Percentiles rank a stretch among this genome's conserved stretches.
Conservation (phyloP, 495 filamentous ascomycete genomes). For the Letharia columbiana region DNA sequence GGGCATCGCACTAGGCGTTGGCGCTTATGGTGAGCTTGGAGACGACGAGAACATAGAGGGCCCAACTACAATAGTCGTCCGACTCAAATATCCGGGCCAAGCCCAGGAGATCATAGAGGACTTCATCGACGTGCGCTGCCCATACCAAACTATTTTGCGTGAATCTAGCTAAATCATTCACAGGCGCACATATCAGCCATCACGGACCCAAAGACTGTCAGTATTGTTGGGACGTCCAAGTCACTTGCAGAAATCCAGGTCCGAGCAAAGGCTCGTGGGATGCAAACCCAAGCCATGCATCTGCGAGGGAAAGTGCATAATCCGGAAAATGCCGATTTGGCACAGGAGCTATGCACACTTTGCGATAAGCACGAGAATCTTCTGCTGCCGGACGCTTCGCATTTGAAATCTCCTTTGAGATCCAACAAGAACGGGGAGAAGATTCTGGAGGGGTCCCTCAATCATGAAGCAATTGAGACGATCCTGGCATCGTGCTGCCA, state of each 20-base stretch:
- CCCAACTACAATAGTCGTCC: slow-evolving; percentile 25
- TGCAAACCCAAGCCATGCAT: slow-evolving; percentile 19
- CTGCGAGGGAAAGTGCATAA: slow-evolving; percentile 29
- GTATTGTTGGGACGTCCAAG: slow-evolving; percentile 24
- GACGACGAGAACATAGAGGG: slow-evolving; percentile 23
- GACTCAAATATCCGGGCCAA: slow-evolving; percentile 28
- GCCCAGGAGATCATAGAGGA: slow-evolving; percentile 26
- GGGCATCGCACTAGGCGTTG: slow-evolving; percentile 25
- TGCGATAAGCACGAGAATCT: slow-evolving; percentile 21
- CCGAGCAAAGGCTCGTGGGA: slow-evolving; percentile 1
- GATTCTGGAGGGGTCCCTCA: slow-evolving; percentile 21
- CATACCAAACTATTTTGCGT: background rate
- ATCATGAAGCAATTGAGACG: slow-evolving; percentile 27
- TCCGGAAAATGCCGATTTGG: slow-evolving; percentile 28
- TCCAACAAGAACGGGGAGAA: slow-evolving; percentile 28
- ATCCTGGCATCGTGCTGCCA: slow-evolving; percentile 30
- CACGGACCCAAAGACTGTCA: slow-evolving; percentile 29
- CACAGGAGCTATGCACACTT: slow-evolving; percentile 22
- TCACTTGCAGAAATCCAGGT: slow-evolving; percentile 20
- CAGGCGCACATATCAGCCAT: slow-evolving; percentile 30
- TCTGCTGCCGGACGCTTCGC: slow-evolving; percentile 24
- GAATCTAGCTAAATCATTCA: slow-evolving; percentile 5
- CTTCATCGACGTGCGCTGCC: slow-evolving; percentile 23
- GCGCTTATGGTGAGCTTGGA: slow-evolving; percentile 29
- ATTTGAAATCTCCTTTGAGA: slow-evolving; percentile 25